Conservation (phyloP, 192 early-diverging fungal species). For the Lobosporangium transversale region DNA sequence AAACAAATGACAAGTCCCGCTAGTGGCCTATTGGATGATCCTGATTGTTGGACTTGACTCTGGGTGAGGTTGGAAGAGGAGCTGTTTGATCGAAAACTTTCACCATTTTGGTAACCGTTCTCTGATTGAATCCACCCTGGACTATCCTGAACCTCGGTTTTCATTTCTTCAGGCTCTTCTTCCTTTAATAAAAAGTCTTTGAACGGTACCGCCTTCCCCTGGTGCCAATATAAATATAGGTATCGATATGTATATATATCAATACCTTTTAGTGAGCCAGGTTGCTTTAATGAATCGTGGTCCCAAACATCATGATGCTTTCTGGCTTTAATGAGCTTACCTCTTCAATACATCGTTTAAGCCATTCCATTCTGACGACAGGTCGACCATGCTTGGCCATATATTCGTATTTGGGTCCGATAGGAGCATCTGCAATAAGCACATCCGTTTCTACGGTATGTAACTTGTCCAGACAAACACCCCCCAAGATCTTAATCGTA, state of each 20-base stretch:
- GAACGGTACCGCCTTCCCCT: slow-evolving; percentile 14
- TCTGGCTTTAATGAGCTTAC: no score
- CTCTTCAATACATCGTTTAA: slow-evolving; percentile 22
- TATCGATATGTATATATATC: no score
- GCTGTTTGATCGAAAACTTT: slow-evolving; percentile 1
- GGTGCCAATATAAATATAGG: no score
- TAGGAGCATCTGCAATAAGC: slow-evolving; percentile 21
- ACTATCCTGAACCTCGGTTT: background rate
- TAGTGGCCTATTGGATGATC: slow-evolving; percentile 21
- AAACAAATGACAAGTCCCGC: slow-evolving; percentile 16
- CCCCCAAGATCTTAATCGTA: slow-evolving; percentile 29
- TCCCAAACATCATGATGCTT: no score
- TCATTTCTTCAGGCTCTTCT: background rate
- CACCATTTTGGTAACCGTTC: background rate
- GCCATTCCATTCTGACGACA: slow-evolving; percentile 32
- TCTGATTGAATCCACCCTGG: background rate
- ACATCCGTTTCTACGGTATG: slow-evolving; percentile 15
- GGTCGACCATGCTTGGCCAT: slow-evolving; percentile 15
- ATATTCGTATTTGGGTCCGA: slow-evolving; percentile 24
- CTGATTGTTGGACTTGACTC: background rate
- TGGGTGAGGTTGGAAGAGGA: background rate
- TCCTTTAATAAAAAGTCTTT: slow-evolving; percentile 9
- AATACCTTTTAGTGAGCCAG: no score
- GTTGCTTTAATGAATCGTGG: no score
- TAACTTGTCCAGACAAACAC: slow-evolving; percentile 14